phyloP scores from a whole-genome alignment of 257 asterid genomes.

The Scutellaria minor region DNA sequence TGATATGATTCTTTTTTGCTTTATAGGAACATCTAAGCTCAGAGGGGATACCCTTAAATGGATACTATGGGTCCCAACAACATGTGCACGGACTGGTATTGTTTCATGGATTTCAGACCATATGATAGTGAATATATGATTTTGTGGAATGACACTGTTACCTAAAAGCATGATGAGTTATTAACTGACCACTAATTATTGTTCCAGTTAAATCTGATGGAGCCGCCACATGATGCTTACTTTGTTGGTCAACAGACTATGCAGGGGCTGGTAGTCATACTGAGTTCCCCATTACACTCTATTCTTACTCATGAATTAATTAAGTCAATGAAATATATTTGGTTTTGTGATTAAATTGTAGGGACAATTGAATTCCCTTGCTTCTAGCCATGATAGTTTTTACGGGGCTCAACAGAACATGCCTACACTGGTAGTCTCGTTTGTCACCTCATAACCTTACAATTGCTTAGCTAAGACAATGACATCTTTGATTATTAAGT shows the following conservation, averaged over 20 bases:
- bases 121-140: background rate
- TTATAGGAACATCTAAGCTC: conserved; percentile 72
- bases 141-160: conserved; percentile 16
- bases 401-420: conserved; percentile 72
- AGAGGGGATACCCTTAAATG: conserved; percentile 65
- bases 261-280: conserved; percentile 78
- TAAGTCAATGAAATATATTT: conserved; percentile 12
- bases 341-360: conserved; percentile 41
- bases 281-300: background rate
- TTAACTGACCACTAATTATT: conserved; percentile 34
- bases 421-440: conserved; percentile 69
- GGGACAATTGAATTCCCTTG: conserved; percentile 75
- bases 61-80: conserved; percentile 87
- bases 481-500: conserved; percentile 9
- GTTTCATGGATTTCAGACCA: conserved; percentile 26
- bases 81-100: conserved; percentile 90
- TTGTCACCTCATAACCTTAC: conserved; percentile 13
- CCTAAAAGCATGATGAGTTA: conserved; percentile 23
- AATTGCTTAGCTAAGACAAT: conserved; percentile 1
- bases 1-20: conserved; percentile 34
- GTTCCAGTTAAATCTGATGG: conserved; percentile 94
- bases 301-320: background rate
- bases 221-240: conserved; percentile 87
- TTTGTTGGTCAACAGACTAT: conserved; percentile 73
- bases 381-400: conserved; percentile 76